A percentile compares a stretch with the other conserved stretches of the same genome.
Conservation (phyloP, 2,329 filamentous ascomycete genomes). For the Dendryphion nanum region DNA sequence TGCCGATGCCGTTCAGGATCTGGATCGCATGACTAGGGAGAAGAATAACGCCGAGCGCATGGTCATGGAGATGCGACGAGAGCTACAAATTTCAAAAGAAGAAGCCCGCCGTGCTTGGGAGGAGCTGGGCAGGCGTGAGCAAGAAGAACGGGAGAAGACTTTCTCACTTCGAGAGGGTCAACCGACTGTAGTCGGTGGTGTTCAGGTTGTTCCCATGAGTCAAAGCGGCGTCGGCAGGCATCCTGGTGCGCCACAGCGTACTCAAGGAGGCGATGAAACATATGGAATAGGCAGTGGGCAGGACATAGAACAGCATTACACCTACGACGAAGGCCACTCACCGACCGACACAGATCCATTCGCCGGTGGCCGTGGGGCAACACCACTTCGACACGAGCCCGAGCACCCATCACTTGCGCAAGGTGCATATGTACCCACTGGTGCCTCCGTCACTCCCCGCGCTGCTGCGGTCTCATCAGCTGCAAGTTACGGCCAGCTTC, state of each 20-base stretch:
- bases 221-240: conserved; percentile 61
- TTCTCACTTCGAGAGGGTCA: conserved; percentile 82
- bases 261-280: conserved; percentile 33
- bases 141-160: conserved; percentile 86
- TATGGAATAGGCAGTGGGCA: conserved; percentile 29
- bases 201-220: conserved; percentile 93
- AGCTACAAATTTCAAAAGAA: conserved; percentile 91
- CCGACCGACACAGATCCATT: conserved; percentile 64
- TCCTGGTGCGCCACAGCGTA: conserved; percentile 45
- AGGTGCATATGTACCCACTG: conserved; percentile 35
- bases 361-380: conserved; percentile 32
- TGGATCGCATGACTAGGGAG: conserved; percentile 66
- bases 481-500: conserved; percentile 18
- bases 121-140: conserved; percentile 87
- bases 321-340: conserved; percentile 51
- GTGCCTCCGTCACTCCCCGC: conserved; percentile 11
- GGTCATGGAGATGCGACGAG: conserved; percentile 86
- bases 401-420: conserved; percentile 31
- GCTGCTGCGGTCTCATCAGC: conserved; percentile 15
- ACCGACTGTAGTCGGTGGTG: conserved; percentile 85
- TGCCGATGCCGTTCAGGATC: conserved; percentile 64
- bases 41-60: conserved; percentile 71
- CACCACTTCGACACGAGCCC: conserved; percentile 24
- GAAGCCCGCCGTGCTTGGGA: conserved; percentile 96
- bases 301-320: conserved; percentile 45